phyloP scores from a whole-genome alignment of 148 eudicot genomes.

The Persicaria maculosa region DNA sequence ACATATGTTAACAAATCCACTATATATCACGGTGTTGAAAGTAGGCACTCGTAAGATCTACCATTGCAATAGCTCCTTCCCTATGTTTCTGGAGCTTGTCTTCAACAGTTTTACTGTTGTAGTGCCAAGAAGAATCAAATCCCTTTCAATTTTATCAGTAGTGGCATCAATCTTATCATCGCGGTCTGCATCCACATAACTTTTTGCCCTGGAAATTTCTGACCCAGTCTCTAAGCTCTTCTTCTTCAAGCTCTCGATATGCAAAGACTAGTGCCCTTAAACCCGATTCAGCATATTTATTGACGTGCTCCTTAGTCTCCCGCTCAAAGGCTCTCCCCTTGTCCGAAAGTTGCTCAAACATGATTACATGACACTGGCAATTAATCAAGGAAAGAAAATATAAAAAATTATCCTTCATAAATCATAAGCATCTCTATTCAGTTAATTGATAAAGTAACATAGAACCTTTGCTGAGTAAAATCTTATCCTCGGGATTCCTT shows the following conservation, averaged over 20 bases:
- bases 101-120: too few species aligned
- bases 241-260: slow-evolving; percentile 56
- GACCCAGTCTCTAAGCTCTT: slow-evolving; percentile 65
- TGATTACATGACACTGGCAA: slow-evolving; percentile 59
- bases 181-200: slow-evolving; percentile 59
- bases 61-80: too few species aligned
- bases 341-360: slow-evolving; percentile 76
- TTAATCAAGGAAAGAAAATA: slow-evolving; percentile 12
- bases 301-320: slow-evolving; percentile 55
- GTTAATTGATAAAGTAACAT: slow-evolving; percentile 2
- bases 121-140: too few species aligned
- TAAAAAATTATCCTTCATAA: neutral
- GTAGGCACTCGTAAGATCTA: too few species aligned
- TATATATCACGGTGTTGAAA: too few species aligned
- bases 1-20: too few species aligned
- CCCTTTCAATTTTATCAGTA: slow-evolving; percentile 83
- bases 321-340: slow-evolving; percentile 50
- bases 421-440: neutral
- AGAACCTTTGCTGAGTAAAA: slow-evolving; percentile 94
- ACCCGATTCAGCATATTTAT: slow-evolving; percentile 85
- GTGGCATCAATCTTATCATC: slow-evolving; percentile 68
- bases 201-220: slow-evolving; percentile 60
- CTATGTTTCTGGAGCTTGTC: too few species aligned
- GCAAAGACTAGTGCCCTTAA: slow-evolving; percentile 82
- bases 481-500: too few species aligned